A percentile compares a stretch with the other conserved stretches of the same genome.
These are phyloP conservation scores for Primulina huaijiensis DNA, from an alignment of 257 asterid genomes.

Conservation along the genomic window DNA sequence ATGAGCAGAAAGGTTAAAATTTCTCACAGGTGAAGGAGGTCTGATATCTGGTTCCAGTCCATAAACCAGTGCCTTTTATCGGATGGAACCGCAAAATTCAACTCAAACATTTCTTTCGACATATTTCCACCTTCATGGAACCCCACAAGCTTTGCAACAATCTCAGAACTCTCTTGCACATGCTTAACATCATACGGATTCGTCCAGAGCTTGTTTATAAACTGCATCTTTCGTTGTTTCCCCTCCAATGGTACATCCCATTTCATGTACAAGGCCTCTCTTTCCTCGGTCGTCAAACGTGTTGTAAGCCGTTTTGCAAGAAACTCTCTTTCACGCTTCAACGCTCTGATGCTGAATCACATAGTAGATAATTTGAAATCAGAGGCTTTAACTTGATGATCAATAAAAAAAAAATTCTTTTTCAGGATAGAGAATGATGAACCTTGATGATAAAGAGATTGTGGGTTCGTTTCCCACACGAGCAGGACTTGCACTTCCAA, in stretches of 20 bases:
- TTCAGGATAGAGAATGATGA: slow-evolving; percentile 12
- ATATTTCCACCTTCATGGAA: slow-evolving; percentile 69
- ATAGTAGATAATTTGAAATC: slow-evolving; percentile 1
- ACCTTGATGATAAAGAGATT: slow-evolving; percentile 84
- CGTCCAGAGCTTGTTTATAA: slow-evolving; percentile 78
- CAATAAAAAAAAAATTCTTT: background rate
- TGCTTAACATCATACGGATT: slow-evolving; percentile 65
- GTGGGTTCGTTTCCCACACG: slow-evolving; percentile 64
- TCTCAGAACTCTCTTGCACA: slow-evolving; percentile 78
- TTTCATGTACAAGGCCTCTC: slow-evolving; percentile 69
- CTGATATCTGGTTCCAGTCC: slow-evolving; percentile 88
- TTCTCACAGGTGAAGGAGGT: slow-evolving; percentile 68
- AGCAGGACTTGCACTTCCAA: slow-evolving; percentile 79
- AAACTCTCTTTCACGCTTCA: slow-evolving; percentile 84
- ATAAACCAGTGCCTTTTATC: slow-evolving; percentile 77
- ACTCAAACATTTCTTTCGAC: slow-evolving; percentile 92
- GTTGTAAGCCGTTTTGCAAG: slow-evolving; percentile 74
- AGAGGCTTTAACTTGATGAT: background rate
- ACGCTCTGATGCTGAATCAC: slow-evolving; percentile 57
- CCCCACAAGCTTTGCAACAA: slow-evolving; percentile 87
- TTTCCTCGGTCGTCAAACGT: slow-evolving; percentile 72
- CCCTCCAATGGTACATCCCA: slow-evolving; percentile 94
- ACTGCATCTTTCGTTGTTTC: slow-evolving; percentile 75
- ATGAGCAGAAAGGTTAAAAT: slow-evolving; percentile 37
- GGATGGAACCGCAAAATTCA: slow-evolving; percentile 77